These are phyloP conservation scores for Gautieria morchelliformis DNA, from an alignment of 768 basidiomycete genomes.

Conservation along the genomic window DNA sequence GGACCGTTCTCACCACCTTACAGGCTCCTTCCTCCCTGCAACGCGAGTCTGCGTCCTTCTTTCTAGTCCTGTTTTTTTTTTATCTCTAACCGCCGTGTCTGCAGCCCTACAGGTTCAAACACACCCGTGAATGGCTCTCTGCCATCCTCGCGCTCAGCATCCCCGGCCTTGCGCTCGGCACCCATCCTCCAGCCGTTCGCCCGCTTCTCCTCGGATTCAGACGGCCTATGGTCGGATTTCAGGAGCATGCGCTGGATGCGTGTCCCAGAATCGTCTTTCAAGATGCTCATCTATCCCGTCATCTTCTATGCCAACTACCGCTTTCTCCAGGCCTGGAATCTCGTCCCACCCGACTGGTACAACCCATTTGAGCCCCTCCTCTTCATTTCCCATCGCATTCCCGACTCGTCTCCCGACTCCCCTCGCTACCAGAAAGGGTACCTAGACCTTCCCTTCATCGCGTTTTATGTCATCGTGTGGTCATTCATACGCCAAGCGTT, in stretches of 20 bases:
- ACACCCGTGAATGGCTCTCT: background rate
- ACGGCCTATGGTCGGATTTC: constrained; percentile 44
- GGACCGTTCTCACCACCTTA: constrained; percentile 50
- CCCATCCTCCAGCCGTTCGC: background rate
- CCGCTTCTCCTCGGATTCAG: background rate
- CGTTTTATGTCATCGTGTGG: constrained; percentile 80
- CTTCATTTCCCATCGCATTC: constrained; percentile 57
- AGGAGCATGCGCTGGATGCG: constrained; percentile 58
- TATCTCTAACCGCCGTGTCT: background rate
- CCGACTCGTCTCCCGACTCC: constrained; percentile 40
- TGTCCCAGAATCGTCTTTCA: constrained; percentile 61
- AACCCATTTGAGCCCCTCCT: constrained; percentile 75
- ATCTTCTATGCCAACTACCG: constrained; percentile 61
- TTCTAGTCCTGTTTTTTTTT: background rate
- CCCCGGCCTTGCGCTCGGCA: background rate
- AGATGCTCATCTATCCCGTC: constrained; percentile 51
- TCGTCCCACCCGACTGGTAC: constrained; percentile 32
- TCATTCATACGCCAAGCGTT: constrained; percentile 77
- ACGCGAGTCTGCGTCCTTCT: constrained; percentile 32
- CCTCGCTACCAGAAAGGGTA: constrained; percentile 64
- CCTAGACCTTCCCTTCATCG: constrained; percentile 69
- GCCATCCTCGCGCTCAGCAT: background rate
- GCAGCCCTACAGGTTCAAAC: background rate
- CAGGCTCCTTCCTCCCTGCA: constrained; percentile 53
- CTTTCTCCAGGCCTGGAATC: constrained; percentile 32